These are phyloP conservation scores for Allantophomopsis cytisporea DNA, from an alignment of 2,329 filamentous ascomycete genomes.

Conservation along the genomic window DNA sequence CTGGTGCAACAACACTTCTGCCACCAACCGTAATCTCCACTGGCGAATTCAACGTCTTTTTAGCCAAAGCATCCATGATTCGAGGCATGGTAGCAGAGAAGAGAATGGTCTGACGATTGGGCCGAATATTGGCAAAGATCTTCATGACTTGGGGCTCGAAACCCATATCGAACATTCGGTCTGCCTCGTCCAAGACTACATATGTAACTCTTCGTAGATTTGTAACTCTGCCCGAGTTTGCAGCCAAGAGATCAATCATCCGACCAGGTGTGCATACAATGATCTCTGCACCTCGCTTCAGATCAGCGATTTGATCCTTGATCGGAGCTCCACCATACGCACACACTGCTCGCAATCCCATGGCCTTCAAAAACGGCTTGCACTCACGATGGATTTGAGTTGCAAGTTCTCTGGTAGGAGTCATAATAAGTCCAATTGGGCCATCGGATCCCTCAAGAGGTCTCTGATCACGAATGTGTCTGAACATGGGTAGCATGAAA, in stretches of 20 bases:
- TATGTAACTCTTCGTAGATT: constrained; percentile 85
- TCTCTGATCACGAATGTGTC: constrained; percentile 90
- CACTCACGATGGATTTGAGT: constrained; percentile 91
- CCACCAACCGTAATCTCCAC: constrained; percentile 90
- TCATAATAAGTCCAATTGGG: constrained; percentile 79
- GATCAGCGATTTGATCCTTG: constrained; percentile 91
- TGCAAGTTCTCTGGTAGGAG: constrained; percentile 85
- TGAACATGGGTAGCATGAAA: constrained; percentile 92
- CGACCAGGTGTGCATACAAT: constrained; percentile 91
- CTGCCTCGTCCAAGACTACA: constrained; percentile 90
- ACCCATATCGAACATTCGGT: constrained; percentile 99
- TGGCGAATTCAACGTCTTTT: constrained; percentile 74
- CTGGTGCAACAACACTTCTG: constrained; percentile 72
- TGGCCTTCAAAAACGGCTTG: constrained; percentile 82
- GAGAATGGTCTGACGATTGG: constrained; percentile 84
- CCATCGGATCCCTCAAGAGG: constrained; percentile 75
- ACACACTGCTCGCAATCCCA: constrained; percentile 76
- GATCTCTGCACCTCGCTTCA: constrained; percentile 91
- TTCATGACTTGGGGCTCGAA: constrained; percentile 98
- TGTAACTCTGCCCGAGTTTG: constrained; percentile 88
- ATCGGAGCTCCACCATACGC: constrained; percentile 93
- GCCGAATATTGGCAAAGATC: constrained; percentile 82
- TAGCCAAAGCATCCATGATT: constrained; percentile 80
- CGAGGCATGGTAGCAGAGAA: constrained; percentile 95
- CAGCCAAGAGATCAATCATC: constrained; percentile 87